These are phyloP conservation scores for Trametes hirsuta DNA, from an alignment of 1,284 basidiomycete species.

Conservation along the genomic window DNA sequence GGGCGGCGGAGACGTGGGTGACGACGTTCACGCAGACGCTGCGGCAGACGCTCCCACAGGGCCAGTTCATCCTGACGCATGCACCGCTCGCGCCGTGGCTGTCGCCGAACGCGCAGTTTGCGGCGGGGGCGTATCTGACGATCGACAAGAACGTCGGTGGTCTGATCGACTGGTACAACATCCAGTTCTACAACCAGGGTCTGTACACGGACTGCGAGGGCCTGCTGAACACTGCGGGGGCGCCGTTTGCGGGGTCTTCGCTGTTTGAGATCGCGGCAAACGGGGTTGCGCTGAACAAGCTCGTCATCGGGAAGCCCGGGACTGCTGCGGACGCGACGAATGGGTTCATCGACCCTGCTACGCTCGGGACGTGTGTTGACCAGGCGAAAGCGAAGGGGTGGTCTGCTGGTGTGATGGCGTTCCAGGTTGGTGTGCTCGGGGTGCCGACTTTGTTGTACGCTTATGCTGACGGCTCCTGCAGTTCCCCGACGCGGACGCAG, in stretches of 20 bases:
- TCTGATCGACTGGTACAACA: constrained; percentile 49
- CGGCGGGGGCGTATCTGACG: constrained; percentile 61
- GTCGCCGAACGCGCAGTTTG: constrained; percentile 47
- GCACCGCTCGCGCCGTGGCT: constrained; percentile 60
- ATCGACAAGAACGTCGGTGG: constrained; percentile 58
- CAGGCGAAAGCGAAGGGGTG: constrained; percentile 59
- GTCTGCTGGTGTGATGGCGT: constrained; percentile 41
- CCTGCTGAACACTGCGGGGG: constrained; percentile 54
- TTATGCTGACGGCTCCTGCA: not conserved
- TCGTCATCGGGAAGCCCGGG: constrained; percentile 68
- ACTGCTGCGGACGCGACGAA: constrained; percentile 47
- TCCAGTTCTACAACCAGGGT: constrained; percentile 69
- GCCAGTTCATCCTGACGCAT: constrained; percentile 40
- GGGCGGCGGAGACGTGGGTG: constrained; percentile 44
- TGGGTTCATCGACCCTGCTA: constrained; percentile 56
- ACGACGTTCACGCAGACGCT: constrained; percentile 45
- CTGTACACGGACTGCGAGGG: constrained; percentile 57
- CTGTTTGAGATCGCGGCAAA: constrained; percentile 66
- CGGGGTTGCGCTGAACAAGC: constrained; percentile 51
- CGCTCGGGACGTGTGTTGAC: constrained; percentile 56
- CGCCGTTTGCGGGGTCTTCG: constrained; percentile 48
- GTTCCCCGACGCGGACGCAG: constrained; percentile 16
- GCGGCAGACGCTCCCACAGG: constrained; percentile 36
- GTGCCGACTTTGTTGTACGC: not conserved
- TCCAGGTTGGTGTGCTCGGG: constrained; percentile 7